Conservation (phyloP, 2,329 filamentous ascomycete genomes). For the Periconia sp. region DNA sequence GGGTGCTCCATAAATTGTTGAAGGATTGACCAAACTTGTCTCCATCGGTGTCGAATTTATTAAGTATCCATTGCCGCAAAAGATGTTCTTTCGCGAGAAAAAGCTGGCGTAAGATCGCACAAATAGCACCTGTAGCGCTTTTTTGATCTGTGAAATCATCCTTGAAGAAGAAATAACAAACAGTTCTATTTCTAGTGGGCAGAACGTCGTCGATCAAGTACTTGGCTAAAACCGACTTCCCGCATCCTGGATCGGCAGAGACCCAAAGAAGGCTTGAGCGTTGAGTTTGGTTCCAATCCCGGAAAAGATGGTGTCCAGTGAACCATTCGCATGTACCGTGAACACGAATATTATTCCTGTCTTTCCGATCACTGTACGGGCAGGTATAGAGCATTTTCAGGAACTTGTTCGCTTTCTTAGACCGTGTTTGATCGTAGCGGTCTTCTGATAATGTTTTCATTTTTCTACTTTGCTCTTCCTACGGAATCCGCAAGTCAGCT, state of each 20-base stretch:
- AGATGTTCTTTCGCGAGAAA: slow-evolving; percentile 4
- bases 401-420: too few relatives aligned
- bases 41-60: neutral
- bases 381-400: too few relatives aligned
- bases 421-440: too few relatives aligned
- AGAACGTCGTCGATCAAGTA: slow-evolving; percentile 17
- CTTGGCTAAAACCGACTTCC: slow-evolving; percentile 31
- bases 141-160: slow-evolving; percentile 10
- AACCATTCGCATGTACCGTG: slow-evolving; percentile 1
- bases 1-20: slow-evolving; percentile 8
- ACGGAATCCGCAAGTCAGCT: too few relatives aligned
- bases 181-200: neutral
- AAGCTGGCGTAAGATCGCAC: slow-evolving; percentile 12
- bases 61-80: neutral
- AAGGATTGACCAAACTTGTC: neutral
- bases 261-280: slow-evolving; percentile 26
- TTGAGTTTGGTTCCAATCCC: neutral
- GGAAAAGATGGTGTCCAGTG: neutral
- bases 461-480: too few relatives aligned
- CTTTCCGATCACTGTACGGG: too few relatives aligned
- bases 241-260: slow-evolving; percentile 35
- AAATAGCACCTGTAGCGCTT: slow-evolving; percentile 5
- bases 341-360: slow-evolving; percentile 1
- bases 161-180: slow-evolving; percentile 23
- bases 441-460: too few relatives aligned